Base-by-base conservation (phyloP, 2,329 filamentous ascomycete species). In the Trichoderma sp. region DNA sequence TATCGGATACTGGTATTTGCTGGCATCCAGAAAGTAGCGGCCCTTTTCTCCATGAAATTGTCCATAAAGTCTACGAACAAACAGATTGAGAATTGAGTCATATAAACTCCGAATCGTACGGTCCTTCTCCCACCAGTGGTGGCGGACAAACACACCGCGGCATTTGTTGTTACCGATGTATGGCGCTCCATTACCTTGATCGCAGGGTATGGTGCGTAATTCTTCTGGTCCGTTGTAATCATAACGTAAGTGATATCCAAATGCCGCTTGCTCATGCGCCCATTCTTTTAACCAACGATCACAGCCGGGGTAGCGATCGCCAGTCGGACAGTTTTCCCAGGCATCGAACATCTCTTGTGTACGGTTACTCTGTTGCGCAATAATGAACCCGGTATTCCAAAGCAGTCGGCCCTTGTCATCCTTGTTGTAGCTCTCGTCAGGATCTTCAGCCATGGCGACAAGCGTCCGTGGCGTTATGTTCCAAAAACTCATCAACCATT, bases 401-500 rank as follows among this genome's bases (percentile, higher is more conserved):
- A 51, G 43, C n/a, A 51, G n/a, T 51, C 43, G 43, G n/a, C 43
- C 43, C 9, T 51, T 51, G n/a, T 34, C 77, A 72, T 84, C 83
- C 43, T 72, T 76, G 75, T 85, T 84, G 67, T 78, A 77, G 73
- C 65, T 18, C n/a, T 74, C 74, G 66, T 83, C 79, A 7, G 84
- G 83, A 66, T 86, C 85, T 70, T 83, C 78, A 47, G 84, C 81
- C 80, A 86, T 82, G 71, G 85, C 83, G 68, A 85, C 76, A 14
- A 84, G 79, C 0, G 82, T 85, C 2, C 81, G 43, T 51, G 43
- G 43, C 75, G 0, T 76, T 73, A 85, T 78, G 69, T 82, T 79
- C 84, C 84, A 86, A 53, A 82, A 79, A 74, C 84, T 84, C 75
- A 86, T 80, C 7, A 86, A 80, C 82, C 83, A 86, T 76, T 86